Percentiles rank a stretch among this genome's conserved stretches.
Conservation (phyloP, 257 asterid genomes). For the Salvia hispanica region DNA sequence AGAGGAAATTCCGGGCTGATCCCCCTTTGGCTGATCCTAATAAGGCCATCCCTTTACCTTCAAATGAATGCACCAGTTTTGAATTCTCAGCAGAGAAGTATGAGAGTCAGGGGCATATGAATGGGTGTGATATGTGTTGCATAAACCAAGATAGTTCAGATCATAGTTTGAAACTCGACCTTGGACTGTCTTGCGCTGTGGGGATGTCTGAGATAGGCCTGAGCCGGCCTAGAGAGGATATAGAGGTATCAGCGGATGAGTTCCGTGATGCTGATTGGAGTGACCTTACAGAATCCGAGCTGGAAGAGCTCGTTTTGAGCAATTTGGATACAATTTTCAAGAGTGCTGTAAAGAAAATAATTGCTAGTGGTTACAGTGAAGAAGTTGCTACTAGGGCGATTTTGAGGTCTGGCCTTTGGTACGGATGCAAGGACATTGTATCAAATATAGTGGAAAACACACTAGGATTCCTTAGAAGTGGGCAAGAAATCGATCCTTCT, state of each 20-base stretch:
- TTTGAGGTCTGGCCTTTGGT: slow-evolving; percentile 85
- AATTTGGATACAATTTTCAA: slow-evolving; percentile 77
- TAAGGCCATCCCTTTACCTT: slow-evolving; percentile 57
- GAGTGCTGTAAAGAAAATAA: slow-evolving; percentile 82
- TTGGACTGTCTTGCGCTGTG: slow-evolving; percentile 54
- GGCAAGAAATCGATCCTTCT: slow-evolving; percentile 57
- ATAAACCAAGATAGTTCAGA: slow-evolving; percentile 55
- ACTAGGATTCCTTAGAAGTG: slow-evolving; percentile 66
- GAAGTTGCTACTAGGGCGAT: slow-evolving; percentile 76
- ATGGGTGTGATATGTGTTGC: slow-evolving; percentile 63
- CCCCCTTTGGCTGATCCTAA: slow-evolving; percentile 63
- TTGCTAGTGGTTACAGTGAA: slow-evolving; percentile 69
- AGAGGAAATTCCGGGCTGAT: slow-evolving; percentile 93
- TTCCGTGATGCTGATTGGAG: slow-evolving; percentile 88
- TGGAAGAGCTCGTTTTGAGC: slow-evolving; percentile 76
- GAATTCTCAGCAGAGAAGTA: slow-evolving; percentile 79
- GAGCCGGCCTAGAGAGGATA: slow-evolving; percentile 50
- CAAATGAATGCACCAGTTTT: slow-evolving; percentile 60
- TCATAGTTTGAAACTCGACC: slow-evolving; percentile 65
- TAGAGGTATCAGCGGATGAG: slow-evolving; percentile 50
- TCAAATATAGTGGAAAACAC: slow-evolving; percentile 93
- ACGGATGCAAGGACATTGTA: slow-evolving; percentile 87
- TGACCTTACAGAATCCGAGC: slow-evolving; percentile 83
- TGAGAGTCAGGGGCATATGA: slow-evolving; percentile 48
- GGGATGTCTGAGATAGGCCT: slow-evolving; percentile 50